Evolutionary conservation across 2,329 filamentous ascomycete genomes (phyloP).

Genomic region (Sarocladium brachiariae): DNA sequence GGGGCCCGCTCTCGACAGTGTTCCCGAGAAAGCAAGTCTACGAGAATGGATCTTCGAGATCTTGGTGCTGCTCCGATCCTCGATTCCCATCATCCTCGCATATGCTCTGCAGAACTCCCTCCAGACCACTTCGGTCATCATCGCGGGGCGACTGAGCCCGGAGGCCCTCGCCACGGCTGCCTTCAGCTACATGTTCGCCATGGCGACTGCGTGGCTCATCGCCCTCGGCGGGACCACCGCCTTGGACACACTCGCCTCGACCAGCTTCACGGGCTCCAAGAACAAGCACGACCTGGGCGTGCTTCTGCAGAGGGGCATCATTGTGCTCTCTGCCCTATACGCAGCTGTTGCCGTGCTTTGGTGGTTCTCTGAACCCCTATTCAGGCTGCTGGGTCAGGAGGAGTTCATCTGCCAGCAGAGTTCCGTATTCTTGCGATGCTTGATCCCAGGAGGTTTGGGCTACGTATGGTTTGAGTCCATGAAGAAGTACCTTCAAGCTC

Average conservation of each 20-base stretch:
- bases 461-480: slow-evolving; percentile 84
- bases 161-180: slow-evolving; percentile 75
- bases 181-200: slow-evolving; percentile 91
- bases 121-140: slow-evolving; percentile 74
- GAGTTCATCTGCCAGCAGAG: slow-evolving; percentile 69
- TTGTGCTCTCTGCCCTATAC: slow-evolving; percentile 68
- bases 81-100: slow-evolving; percentile 72
- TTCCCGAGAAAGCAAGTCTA: not conserved
- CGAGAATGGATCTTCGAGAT: slow-evolving; percentile 19
- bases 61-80: slow-evolving; percentile 54
- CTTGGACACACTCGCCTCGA: slow-evolving; percentile 77
- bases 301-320: slow-evolving; percentile 67
- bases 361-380: slow-evolving; percentile 68
- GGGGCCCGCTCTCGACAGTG: not conserved
- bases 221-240: slow-evolving; percentile 80
- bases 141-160: slow-evolving; percentile 72
- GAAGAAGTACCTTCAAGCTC: slow-evolving; percentile 84
- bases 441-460: slow-evolving; percentile 76
- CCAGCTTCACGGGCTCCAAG: slow-evolving; percentile 72
- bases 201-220: slow-evolving; percentile 82
- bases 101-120: slow-evolving; percentile 82
- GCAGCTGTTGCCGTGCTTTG: slow-evolving; percentile 66
- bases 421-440: slow-evolving; percentile 61
- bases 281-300: slow-evolving; percentile 74
- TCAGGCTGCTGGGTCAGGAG: slow-evolving; percentile 69